Percentiles rank a stretch among this genome's conserved stretches.
Conservation (phyloP, 2,329 filamentous ascomycete species). For the Ascochyta rabiei region DNA sequence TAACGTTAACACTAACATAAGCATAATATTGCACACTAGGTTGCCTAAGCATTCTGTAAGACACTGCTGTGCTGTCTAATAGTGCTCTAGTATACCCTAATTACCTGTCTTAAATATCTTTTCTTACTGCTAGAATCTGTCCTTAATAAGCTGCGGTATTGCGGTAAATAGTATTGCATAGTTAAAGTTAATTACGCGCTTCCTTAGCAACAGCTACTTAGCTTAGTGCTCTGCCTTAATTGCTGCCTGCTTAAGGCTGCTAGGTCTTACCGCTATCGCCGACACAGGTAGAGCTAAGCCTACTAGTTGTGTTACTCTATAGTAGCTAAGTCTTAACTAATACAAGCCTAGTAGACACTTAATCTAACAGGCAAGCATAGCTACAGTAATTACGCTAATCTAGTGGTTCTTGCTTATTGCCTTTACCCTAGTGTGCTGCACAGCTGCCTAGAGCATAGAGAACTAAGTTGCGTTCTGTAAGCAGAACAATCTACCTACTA, state of each 20-base stretch:
- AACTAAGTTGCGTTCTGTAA: constrained; percentile 3
- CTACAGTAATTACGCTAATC: not conserved
- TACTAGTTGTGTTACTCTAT: not conserved
- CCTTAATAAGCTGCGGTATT: too few species aligned
- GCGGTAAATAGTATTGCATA: too few species aligned
- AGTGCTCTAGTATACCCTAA: too few species aligned
- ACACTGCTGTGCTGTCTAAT: too few species aligned
- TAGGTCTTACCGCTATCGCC: not conserved
- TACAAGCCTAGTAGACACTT: not conserved
- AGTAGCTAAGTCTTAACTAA: not conserved
- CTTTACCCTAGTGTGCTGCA: not conserved
- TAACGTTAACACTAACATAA: too few species aligned
- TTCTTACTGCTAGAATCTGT: too few species aligned
- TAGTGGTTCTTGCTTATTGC: not conserved
- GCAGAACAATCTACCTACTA: constrained; percentile 8
- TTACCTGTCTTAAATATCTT: too few species aligned
- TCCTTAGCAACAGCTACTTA: too few species aligned
- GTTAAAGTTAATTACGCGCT: not conserved
- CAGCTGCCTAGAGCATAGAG: not conserved
- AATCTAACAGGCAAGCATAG: not conserved
- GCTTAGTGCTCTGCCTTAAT: not conserved
- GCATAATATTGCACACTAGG: too few species aligned
- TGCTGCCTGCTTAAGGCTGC: not conserved
- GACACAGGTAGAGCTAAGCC: not conserved
- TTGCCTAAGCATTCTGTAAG: too few species aligned